A percentile compares a stretch with the other conserved stretches of the same genome.
These are phyloP conservation scores for Chaetothyriales sp. DNA, from an alignment of 2,329 filamentous ascomycete species.

Conservation along the genomic window DNA sequence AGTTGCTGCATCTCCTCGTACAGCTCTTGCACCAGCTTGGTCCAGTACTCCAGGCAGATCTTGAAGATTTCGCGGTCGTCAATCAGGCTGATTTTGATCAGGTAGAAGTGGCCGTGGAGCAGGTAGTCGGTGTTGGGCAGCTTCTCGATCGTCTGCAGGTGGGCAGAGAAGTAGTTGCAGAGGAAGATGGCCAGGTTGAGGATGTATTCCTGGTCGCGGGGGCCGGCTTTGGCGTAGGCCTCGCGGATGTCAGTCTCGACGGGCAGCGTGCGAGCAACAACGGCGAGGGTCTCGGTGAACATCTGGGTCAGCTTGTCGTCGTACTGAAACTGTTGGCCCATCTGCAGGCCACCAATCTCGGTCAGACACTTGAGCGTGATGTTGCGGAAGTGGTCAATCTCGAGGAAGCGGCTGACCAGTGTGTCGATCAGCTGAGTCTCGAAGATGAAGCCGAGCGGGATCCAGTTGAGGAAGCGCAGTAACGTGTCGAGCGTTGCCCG, in stretches of 20 bases:
- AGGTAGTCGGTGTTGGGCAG: slow-evolving; percentile 90
- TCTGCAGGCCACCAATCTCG: slow-evolving; percentile 88
- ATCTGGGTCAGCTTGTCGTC: slow-evolving; percentile 94
- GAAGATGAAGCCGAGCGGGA: slow-evolving; percentile 95
- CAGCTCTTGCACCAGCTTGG: slow-evolving; percentile 90
- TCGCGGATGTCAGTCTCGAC: slow-evolving; percentile 76
- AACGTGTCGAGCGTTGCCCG: slow-evolving; percentile 95
- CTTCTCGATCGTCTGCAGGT: slow-evolving; percentile 86
- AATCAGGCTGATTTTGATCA: slow-evolving; percentile 96
- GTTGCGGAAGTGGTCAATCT: slow-evolving; percentile 89
- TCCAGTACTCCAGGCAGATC: slow-evolving; percentile 98
- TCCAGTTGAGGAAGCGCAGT: slow-evolving; percentile 96
- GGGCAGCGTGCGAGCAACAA: slow-evolving; percentile 85
- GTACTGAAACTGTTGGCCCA: slow-evolving; percentile 59
- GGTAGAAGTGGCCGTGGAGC: slow-evolving; percentile 90
- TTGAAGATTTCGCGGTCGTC: slow-evolving; percentile 99
- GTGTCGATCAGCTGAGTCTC: slow-evolving; percentile 95
- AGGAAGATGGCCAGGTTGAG: slow-evolving; percentile 92
- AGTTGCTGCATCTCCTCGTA: slow-evolving; percentile 98
- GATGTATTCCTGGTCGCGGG: slow-evolving; percentile 90
- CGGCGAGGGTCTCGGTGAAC: slow-evolving; percentile 93
- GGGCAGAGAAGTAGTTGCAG: slow-evolving; percentile 91
- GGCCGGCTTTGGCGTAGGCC: slow-evolving; percentile 83
- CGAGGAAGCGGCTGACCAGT: slow-evolving; percentile 77
- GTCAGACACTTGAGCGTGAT: slow-evolving; percentile 92